These are phyloP conservation scores for Skeletonema menzelii DNA, from an alignment of 108 stramenopile genomes.

Conservation along the genomic window DNA sequence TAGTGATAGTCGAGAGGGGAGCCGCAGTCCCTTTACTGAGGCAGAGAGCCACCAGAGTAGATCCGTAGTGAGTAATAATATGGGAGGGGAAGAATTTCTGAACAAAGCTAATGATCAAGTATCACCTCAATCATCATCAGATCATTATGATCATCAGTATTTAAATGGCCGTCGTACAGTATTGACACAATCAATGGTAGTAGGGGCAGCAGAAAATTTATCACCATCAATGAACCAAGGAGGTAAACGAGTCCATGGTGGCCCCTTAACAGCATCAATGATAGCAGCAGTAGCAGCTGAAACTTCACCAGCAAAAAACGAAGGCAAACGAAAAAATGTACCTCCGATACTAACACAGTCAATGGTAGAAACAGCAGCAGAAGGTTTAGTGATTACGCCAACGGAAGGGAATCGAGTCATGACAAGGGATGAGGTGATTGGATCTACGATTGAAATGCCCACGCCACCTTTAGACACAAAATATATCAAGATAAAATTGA, in stretches of 20 bases:
- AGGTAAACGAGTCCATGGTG: too few relatives aligned
- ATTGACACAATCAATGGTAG: neutral
- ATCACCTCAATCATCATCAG: neutral
- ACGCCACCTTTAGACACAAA: neutral
- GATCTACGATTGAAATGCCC: conserved; percentile 1
- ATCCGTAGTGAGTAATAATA: neutral
- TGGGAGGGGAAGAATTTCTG: neutral
- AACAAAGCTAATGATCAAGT: neutral
- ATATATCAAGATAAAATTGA: conserved; percentile 1
- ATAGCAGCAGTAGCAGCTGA: too few relatives aligned
- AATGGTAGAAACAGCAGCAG: neutral
- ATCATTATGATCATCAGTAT: neutral
- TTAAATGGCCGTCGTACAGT: neutral
- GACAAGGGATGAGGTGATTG: neutral
- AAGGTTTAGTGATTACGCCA: neutral
- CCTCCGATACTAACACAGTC: neutral
- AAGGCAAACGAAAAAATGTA: too few relatives aligned
- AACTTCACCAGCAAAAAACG: too few relatives aligned
- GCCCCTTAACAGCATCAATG: too few relatives aligned
- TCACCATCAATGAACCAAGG: too few relatives aligned
- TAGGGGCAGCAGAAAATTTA: neutral
- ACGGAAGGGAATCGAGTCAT: neutral
- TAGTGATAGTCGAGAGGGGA: neutral
- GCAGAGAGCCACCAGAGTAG: neutral
- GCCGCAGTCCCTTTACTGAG: conserved; percentile 1